Evolutionary conservation across 345 rosid genomes (phyloP), one percentile per base, ranked within the genome.

Genomic region (Durio zibethinus): DNA sequence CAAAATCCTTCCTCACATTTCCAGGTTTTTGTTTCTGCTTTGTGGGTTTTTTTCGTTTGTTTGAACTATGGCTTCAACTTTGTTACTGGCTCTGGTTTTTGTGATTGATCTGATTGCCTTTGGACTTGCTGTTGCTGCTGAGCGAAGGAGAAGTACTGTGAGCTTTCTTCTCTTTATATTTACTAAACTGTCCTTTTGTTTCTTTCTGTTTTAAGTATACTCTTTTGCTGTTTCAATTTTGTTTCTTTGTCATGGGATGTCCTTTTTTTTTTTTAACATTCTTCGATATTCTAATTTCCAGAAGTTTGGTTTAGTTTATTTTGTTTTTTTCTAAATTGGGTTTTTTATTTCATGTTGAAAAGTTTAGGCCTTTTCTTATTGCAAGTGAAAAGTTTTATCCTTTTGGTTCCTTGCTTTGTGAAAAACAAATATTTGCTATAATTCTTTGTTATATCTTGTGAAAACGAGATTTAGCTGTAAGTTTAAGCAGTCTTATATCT

Each of bases 41-140:
- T 16, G 20, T 64, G 20, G 80, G 59, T 70, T 80, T 71, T 57
- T 16, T 4, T 31, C n/a, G 27, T 71, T 71, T 33, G 45, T 52
- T 48, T 83, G 62, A 50, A 77, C 40, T 52, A 95, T 91, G 94
- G 91, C 97, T 80, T 93, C 97, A 1, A 82, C 84, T 35, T 82
- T 90, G 80, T 64, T 96, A 74, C 78, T 93, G 78, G 83, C 89
- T 63, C 59, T 83, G 54, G 94, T 92, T 45, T 93, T 93, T 82
- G 80, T 90, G 61, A 36, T 93, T 83, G 91, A 92, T 89, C 81
- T 93, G 78, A 77, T 93, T 65, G 97, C 99, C 77, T 96, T 93
- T 82, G 91, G 83, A n/a, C 93, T 96, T 73, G 97, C 99, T 69
- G 94, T 96, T 71, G 98, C 97, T 78, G 98, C 99, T 68, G 98